Base-by-base conservation (phyloP, 352 stramenopile species). In the Aphanomyces cochlioides region DNA sequence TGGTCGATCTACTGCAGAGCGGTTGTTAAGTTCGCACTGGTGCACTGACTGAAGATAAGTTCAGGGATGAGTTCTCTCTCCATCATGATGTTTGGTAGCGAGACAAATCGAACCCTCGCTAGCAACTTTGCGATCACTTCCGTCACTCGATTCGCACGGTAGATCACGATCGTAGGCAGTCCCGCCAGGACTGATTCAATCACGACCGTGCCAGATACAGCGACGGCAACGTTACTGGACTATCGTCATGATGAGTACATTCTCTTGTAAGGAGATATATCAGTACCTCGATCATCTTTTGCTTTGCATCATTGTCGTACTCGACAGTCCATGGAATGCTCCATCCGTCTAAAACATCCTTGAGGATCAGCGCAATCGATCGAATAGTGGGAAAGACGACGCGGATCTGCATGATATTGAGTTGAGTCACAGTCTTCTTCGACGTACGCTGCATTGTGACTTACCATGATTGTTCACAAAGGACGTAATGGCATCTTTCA, bases 181-280 rank as follows among this genome's bases (percentile, higher is more conserved):
- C 41, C 74, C 0, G 82, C 75, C 0, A 93, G 72, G 28, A 78
- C 74, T 2, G 82, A 87, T 53, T 93, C 83, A 47, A 82, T 82
- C 10, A 91, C 81, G 47, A 91, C 81, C 1, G 85, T 93, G 17
- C 85, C 85, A 0, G 83, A 91, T 7, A 90, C 82, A 0, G 85
- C 84, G 17, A 93, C 67, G 0, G 83, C 83, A 0, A 78, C 70
- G 67, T 91, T 75, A 34, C 75, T 74, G 15, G 67, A 69, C 74
- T 92, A 67, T 7, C 6, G 13, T 21, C 45, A 28, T 28, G 28
- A 28, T 58, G 34, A 19, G 45, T 38, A 66, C 13, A 15, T 10
- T 53, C 12, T 17, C 38, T 34, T 17, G 21, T 1, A 70, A 40
- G 34, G 17, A 28, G 38, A 38, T 8, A 15, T 19, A 21, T 47